Evolutionary conservation across 2,329 filamentous ascomycete genomes (phyloP), one percentile per base, ranked within the genome.

Genomic region (Stemphylium vesicarium): DNA sequence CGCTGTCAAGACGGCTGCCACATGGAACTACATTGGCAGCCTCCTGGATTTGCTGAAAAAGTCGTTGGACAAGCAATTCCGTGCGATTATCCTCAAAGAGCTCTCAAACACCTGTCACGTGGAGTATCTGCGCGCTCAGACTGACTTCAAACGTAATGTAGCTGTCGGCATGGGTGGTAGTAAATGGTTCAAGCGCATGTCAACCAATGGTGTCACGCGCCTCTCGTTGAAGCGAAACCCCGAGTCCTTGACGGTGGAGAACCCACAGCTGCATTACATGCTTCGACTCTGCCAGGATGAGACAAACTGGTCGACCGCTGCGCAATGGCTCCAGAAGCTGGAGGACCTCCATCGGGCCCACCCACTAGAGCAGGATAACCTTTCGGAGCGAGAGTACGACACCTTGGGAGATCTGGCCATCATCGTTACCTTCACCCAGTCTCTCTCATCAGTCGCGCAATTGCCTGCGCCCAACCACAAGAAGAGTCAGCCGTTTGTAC

Each of bases 271-370:
- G 3, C 72, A 79, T 49, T 79, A 78, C 55, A 61, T 82, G 16
- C 64, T 83, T 5, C 77, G 74, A 2, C 77, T 83, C 1, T 82
- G 79, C 44, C 74, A 79, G 6, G 46, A 66, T 0, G 72, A 77
- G 0, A 77, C 70, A 0, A 76, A 62, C 5, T 68, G 74, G 7
- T 18, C 64, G 0, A 72, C 75, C 11, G 75, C 80, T 1, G 57
- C 71, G 2, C 60, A 76, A 1, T 81, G 77, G 77, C 65, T 82
- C 18, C 66, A 74, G 48, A 79, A 79, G 46, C 59, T 82, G 4
- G 68, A 67, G 2, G 67, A 75, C 2, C 66, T 81, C 1, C 73
- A 81, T 52, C 54, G 58, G 1, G 45, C 67, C 0, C 61, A 77
- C 41, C 75, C 77, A 0, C 11, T 44, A 1, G 72, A 77, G 47